phyloP scores from a whole-genome alignment of 2,329 filamentous ascomycete genomes.

The Fusarium tanahbumbuense region DNA sequence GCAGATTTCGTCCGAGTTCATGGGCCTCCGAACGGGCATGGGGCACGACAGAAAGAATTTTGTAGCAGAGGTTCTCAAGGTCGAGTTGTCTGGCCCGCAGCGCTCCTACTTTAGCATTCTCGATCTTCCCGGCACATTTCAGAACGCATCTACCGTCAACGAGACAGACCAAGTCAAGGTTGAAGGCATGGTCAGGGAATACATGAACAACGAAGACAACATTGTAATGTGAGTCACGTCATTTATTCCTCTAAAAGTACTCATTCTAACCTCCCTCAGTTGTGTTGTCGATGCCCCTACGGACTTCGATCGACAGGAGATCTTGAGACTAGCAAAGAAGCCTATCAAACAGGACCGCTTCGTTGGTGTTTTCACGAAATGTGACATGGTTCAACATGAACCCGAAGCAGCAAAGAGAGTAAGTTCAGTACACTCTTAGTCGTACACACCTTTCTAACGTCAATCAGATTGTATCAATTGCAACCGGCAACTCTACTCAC shows the following conservation, averaged over 20 bases:
- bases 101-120: conserved; percentile 54
- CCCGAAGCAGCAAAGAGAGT: conserved; percentile 20
- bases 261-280: conserved; percentile 29
- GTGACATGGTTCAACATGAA: conserved; percentile 44
- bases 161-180: conserved; percentile 47
- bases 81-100: conserved; percentile 53
- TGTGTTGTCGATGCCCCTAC: conserved; percentile 51
- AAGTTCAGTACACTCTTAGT: background rate
- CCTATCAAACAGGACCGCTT: conserved; percentile 47
- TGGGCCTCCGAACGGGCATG: conserved; percentile 47
- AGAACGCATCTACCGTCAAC: conserved; percentile 43
- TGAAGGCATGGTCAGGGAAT: conserved; percentile 49
- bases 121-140: conserved; percentile 52
- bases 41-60: conserved; percentile 50
- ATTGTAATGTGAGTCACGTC: conserved; percentile 52
- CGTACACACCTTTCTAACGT: conserved; percentile 8
- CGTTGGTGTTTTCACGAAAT: conserved; percentile 55
- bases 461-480: conserved; percentile 19
- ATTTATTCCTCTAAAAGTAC: accelerated
- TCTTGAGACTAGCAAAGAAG: conserved; percentile 45
- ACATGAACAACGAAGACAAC: conserved; percentile 52
- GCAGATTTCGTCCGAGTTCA: conserved; percentile 46
- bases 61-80: conserved; percentile 52
- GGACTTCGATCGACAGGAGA: conserved; percentile 49
- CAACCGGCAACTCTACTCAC: conserved; percentile 5